Base-by-base conservation (phyloP, 2,329 filamentous ascomycete species). In the Clonostachys rhizophaga region DNA sequence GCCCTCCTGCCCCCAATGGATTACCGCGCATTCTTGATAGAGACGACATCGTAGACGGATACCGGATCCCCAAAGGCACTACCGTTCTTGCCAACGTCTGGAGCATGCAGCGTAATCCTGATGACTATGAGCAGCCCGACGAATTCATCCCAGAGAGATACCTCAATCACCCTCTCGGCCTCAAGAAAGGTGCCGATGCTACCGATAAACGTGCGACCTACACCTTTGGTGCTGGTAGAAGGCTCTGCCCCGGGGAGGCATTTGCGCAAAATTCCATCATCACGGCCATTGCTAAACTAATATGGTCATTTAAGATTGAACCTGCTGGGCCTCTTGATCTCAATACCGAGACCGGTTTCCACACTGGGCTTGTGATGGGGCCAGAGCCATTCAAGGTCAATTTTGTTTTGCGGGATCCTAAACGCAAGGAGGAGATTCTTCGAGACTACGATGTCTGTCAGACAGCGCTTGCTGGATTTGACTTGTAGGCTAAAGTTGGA, bases 61-160 rank as follows among this genome's bases (percentile, higher is more conserved):
- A 45, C 42, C 70, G 72, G 55, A 75, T 79, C 42, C 71, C 73
- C 2, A 71, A 70, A 34, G 76, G 75, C 7, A 69, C 75, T 2
- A 74, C 74, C 1, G 69, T 79, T n/a, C 69, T 79, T 44, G 71
- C 77, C 18, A 44, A 47, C 24, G 18, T 42, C 5, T 46, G 24
- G n/a, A 12, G 17, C 9, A 14, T 48, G n/a, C 42, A 37, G 6
- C 47, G 24, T 7, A 42, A 44, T 34, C 44, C 54, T 2, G 43
- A 49, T 2, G 50, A 53, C 40, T 61, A 54, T 36, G 49, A 58
- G 1, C 43, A 53, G 3, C 58, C 56, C 5, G 44, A 56, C 10
- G 49, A 46, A 14, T 60, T 56, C 42, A 30, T 49, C 1, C 57
- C 58, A 11, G 52, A 56, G 9, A 50, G 55, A 6, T 62, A 56